A percentile compares a stretch with the other conserved stretches of the same genome.
Conservation (phyloP, 495 filamentous ascomycete genomes). For the Acidiella bohemica region DNA sequence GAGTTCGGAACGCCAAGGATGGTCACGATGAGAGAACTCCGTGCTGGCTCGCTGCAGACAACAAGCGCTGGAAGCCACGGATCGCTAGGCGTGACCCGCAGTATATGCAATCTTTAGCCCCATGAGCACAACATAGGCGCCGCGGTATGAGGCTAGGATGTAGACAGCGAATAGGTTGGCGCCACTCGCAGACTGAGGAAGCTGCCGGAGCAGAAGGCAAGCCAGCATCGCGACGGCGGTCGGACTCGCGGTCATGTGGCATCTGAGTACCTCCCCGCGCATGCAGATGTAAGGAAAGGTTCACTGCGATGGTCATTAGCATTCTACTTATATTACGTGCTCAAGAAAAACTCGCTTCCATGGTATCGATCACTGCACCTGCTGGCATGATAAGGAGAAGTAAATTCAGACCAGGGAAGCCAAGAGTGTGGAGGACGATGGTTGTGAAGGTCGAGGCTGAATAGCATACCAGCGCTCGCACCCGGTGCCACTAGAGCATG, state of each 20-base stretch:
- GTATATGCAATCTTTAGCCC: conserved; percentile 35
- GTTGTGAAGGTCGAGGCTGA: conserved; percentile 32
- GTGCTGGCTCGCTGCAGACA: too few relatives aligned
- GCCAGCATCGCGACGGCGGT: conserved; percentile 22
- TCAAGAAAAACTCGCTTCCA: too few relatives aligned
- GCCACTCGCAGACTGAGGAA: conserved; percentile 26
- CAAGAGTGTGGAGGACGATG: conserved; percentile 35
- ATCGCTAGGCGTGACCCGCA: conserved; percentile 35
- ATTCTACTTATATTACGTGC: too few relatives aligned
- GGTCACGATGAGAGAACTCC: too few relatives aligned
- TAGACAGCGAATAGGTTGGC: conserved; percentile 33
- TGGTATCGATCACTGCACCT: conserved; percentile 30
- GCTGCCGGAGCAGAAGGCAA: conserved; percentile 27
- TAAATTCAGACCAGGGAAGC: conserved; percentile 34
- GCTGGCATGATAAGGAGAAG: conserved; percentile 33
- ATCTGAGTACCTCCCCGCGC: conserved; percentile 9
- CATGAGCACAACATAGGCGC: conserved; percentile 28
- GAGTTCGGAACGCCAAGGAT: too few relatives aligned
- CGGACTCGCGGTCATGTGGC: conserved; percentile 16
- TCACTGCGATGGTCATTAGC: too few relatives aligned
- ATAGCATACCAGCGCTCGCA: too few relatives aligned
- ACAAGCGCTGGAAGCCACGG: too few relatives aligned
- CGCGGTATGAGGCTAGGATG: conserved; percentile 26
- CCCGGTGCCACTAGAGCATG: too few relatives aligned
- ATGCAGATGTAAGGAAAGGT: conserved; percentile 27